Percentiles rank a stretch among this genome's conserved stretches.
These are phyloP conservation scores for Creolimax fragrantissima DNA, from an alignment of 78 protist genomes.

Conservation along the genomic window DNA sequence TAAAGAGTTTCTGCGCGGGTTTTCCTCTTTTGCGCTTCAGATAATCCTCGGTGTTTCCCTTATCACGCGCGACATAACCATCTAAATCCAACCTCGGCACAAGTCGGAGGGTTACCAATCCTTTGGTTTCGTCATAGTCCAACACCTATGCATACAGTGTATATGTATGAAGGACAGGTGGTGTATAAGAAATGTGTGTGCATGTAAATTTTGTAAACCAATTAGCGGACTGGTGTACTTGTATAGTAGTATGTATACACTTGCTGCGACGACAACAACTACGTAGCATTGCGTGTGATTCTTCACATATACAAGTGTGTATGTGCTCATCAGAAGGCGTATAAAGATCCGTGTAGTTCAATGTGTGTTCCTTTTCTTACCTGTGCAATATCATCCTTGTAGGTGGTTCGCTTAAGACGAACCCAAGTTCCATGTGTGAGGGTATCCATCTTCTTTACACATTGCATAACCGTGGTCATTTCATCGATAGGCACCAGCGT, in stretches of 20 bases:
- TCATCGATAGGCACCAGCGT: slow-evolving; percentile 10
- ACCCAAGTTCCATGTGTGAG: background rate
- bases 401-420: background rate
- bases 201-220: too few species aligned
- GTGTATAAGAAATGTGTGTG: too few species aligned
- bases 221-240: too few species aligned
- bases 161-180: too few species aligned
- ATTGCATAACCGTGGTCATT: slow-evolving; percentile 1
- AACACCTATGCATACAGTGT: too few species aligned
- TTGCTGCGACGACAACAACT: too few species aligned
- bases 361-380: background rate
- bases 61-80: background rate
- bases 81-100: background rate
- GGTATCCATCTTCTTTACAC: background rate
- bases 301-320: background rate
- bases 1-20: background rate
- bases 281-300: too few species aligned
- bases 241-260: too few species aligned
- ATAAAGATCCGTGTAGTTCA: background rate
- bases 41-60: background rate
- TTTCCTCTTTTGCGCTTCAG: background rate
- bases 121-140: background rate
- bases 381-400: background rate
- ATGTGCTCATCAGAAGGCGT: background rate
- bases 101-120: background rate